Percentiles rank a stretch among this genome's conserved stretches.
Evolutionary conservation across 768 basidiomycete genomes (phyloP).

Genomic region (Boletus pseudopeckii): DNA sequence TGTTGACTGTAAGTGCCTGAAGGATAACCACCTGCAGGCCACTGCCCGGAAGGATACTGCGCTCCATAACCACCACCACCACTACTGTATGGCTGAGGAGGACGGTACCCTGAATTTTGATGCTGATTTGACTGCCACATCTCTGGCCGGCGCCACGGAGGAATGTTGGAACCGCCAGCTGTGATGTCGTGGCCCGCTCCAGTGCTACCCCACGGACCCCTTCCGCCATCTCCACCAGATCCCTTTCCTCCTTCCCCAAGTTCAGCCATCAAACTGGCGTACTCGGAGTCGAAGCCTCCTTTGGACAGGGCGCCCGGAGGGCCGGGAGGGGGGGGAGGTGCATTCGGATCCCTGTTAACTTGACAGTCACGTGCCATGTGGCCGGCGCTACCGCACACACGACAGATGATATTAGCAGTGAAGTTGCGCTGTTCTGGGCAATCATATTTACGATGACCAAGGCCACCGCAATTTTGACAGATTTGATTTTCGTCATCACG

Average conservation of each 20-base stretch:
- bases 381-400: constrained; percentile 95
- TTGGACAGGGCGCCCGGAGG: constrained; percentile 44
- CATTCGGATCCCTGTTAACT: constrained; percentile 86
- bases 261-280: constrained; percentile 96
- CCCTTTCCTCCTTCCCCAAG: constrained; percentile 79
- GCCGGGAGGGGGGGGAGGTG: constrained; percentile 45
- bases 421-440: constrained; percentile 98
- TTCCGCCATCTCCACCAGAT: constrained; percentile 49
- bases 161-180: constrained; percentile 69
- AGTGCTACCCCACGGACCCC: constrained; percentile 61
- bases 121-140: constrained; percentile 69
- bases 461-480: constrained; percentile 93
- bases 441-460: constrained; percentile 98
- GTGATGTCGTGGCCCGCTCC: constrained; percentile 57
- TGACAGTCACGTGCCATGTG: constrained; percentile 99
- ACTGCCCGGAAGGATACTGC: constrained; percentile 41
- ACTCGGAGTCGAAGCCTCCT: constrained; percentile 95
- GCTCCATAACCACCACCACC: constrained; percentile 40
- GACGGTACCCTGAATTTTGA: constrained; percentile 60
- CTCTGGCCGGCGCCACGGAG: constrained; percentile 90
- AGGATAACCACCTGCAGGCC: constrained; percentile 35
- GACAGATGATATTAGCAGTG: constrained; percentile 99
- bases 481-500: constrained; percentile 99
- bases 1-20: constrained; percentile 38
- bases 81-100: constrained; percentile 57